phyloP scores from a whole-genome alignment of 768 basidiomycete species.

The Albatrellus ellisii region DNA sequence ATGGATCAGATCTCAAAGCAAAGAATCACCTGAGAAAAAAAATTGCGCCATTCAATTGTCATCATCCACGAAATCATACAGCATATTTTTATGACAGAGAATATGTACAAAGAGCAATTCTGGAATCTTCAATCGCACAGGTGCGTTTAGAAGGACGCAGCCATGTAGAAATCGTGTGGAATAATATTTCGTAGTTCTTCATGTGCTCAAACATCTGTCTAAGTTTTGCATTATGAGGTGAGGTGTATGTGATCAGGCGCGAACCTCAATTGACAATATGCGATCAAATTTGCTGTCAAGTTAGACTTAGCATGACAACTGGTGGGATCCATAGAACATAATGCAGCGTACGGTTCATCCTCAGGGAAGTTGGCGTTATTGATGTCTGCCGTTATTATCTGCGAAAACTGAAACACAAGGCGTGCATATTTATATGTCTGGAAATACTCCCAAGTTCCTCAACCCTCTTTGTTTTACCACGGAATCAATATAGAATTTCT shows the following conservation, averaged over 20 bases:
- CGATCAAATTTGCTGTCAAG: constrained; percentile 42
- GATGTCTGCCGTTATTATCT: constrained; percentile 60
- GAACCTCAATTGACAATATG: constrained; percentile 56
- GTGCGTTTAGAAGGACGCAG: constrained; percentile 28
- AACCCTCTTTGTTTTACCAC: constrained; percentile 35
- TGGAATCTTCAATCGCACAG: background rate
- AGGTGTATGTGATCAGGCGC: background rate
- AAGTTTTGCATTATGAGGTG: background rate
- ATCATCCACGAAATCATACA: constrained; percentile 56
- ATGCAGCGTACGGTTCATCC: constrained; percentile 25
- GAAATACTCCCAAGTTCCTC: constrained; percentile 29
- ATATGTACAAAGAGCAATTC: constrained; percentile 52
- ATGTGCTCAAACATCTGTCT: constrained; percentile 64
- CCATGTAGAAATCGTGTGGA: constrained; percentile 54
- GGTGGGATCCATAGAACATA: background rate
- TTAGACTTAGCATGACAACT: background rate
- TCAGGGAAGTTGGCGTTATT: constrained; percentile 46
- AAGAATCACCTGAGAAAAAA: constrained; percentile 45
- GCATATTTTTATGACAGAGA: constrained; percentile 48
- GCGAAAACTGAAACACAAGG: constrained; percentile 16
- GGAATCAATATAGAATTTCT: constrained; percentile 49
- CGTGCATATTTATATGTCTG: background rate
- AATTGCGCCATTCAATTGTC: constrained; percentile 70
- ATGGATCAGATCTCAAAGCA: background rate
- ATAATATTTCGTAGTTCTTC: constrained; percentile 56